phyloP scores from a whole-genome alignment of 768 basidiomycete species.

The Termitomyces sp. region DNA sequence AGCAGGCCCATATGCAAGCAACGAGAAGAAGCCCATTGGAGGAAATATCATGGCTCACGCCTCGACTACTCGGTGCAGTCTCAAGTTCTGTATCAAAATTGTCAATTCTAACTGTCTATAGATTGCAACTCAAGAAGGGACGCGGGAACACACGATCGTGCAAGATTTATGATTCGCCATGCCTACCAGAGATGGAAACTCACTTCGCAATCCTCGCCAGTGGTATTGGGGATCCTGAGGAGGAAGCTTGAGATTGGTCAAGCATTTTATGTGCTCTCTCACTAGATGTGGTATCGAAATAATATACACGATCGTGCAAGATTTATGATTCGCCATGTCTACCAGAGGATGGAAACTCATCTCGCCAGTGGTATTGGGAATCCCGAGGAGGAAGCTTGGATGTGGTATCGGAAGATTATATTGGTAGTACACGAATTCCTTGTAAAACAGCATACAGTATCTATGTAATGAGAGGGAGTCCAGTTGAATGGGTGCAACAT shows the following conservation, averaged over 20 bases:
- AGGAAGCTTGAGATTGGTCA: conserved; percentile 61
- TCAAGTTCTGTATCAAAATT: not conserved
- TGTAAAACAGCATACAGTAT: conserved; percentile 20
- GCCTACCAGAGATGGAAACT: conserved; percentile 93
- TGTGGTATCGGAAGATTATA: conserved; percentile 12
- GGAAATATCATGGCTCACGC: conserved; percentile 99
- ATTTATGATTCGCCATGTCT: conserved; percentile 98
- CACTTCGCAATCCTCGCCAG: conserved; percentile 89
- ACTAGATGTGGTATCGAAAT: too few relatives aligned
- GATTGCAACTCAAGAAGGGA: conserved; percentile 87
- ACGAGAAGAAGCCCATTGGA: conserved; percentile 98
- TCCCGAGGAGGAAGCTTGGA: conserved; percentile 72
- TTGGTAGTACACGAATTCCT: conserved; percentile 19
- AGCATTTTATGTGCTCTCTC: not conserved
- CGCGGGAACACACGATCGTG: conserved; percentile 90
- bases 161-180: conserved; percentile 98
- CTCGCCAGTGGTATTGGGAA: conserved; percentile 88
- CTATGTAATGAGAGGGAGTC: conserved; percentile 20
- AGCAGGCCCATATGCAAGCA: conserved; percentile 80
- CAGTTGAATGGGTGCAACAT: conserved; percentile 46
- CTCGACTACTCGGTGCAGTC: conserved; percentile 84
- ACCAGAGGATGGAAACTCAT: conserved; percentile 91
- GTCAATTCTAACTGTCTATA: conserved; percentile 23
- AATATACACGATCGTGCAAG: conserved; percentile 90
- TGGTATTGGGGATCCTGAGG: conserved; percentile 94